Percentiles rank a stretch among this genome's conserved stretches.
Conservation (phyloP, 106 monocot species). For the Xerophyta viscosa region DNA sequence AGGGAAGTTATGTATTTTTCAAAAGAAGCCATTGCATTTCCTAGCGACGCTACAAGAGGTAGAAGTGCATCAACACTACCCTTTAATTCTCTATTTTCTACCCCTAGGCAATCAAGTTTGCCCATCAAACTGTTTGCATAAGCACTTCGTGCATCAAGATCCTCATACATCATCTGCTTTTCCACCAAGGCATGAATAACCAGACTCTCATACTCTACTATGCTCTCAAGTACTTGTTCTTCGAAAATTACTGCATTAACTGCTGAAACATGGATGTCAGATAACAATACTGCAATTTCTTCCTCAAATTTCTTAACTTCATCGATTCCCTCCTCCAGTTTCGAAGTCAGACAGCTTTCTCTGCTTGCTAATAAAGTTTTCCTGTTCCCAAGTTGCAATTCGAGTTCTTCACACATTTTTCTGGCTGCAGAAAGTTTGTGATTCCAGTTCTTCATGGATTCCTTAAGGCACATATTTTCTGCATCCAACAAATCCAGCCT, state of each 20-base stretch:
- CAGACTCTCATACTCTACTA: constrained; percentile 40
- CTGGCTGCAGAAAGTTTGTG: constrained; percentile 22
- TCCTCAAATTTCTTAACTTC: constrained; percentile 26
- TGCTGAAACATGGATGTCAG: constrained; percentile 29
- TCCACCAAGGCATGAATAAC: constrained; percentile 34
- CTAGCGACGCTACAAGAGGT: constrained; percentile 28
- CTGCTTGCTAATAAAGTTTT: constrained; percentile 15
- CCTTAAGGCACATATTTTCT: constrained; percentile 41
- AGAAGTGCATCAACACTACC: constrained; percentile 36
- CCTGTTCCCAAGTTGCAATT: constrained; percentile 6
- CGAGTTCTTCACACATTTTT: constrained; percentile 9
- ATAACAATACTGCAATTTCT: constrained; percentile 33
- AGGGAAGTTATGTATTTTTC: constrained; percentile 42
- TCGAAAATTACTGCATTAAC: constrained; percentile 41
- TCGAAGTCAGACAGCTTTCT: constrained; percentile 13
- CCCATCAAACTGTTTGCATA: constrained; percentile 23
- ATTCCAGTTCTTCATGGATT: constrained; percentile 15
- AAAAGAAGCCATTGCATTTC: constrained; percentile 26
- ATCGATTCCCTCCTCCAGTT: constrained; percentile 12
- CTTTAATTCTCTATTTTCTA: constrained; percentile 44
- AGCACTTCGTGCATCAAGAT: constrained; percentile 21
- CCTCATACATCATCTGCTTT: constrained; percentile 35
- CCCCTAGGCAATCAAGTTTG: constrained; percentile 36
- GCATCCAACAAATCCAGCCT: constrained; percentile 14
- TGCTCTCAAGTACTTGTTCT: constrained; percentile 51